Conservation (phyloP, 1,284 basidiomycete genomes). For the Ganoderma resinaceum region DNA sequence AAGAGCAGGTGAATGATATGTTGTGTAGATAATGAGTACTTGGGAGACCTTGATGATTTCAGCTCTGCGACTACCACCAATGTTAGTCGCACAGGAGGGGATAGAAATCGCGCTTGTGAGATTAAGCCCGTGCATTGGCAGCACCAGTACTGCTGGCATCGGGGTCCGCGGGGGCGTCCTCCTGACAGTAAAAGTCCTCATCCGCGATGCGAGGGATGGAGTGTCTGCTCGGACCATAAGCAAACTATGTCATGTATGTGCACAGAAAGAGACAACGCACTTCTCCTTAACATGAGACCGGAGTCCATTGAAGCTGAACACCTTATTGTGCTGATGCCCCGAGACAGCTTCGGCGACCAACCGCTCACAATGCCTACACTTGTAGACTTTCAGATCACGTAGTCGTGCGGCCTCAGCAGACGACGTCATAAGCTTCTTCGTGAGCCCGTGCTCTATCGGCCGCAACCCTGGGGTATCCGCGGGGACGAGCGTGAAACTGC, state of each 20-base stretch:
- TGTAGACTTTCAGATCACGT: slow-evolving; percentile 48
- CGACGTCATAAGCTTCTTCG: slow-evolving; percentile 40
- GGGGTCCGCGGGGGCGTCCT: slow-evolving; percentile 9
- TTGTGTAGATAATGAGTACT: not conserved
- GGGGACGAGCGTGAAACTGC: slow-evolving; percentile 50
- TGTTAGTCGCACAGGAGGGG: not conserved
- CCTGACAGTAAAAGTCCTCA: slow-evolving; percentile 43
- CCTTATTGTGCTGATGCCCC: slow-evolving; percentile 6
- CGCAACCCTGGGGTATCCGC: slow-evolving; percentile 34
- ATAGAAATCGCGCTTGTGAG: not conserved
- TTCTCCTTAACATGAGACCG: slow-evolving; percentile 65
- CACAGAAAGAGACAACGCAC: slow-evolving; percentile 45
- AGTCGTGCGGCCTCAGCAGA: slow-evolving; percentile 34
- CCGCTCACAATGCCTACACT: slow-evolving; percentile 59
- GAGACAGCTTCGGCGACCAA: not conserved
- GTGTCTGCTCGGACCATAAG: slow-evolving; percentile 36
- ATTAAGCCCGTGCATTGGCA: not conserved
- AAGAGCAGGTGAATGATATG: not conserved
- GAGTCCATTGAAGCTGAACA: slow-evolving; percentile 56
- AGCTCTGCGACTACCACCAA: not conserved
- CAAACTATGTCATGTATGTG: slow-evolving; percentile 12
- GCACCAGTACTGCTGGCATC: not conserved
- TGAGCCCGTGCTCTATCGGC: slow-evolving; percentile 42
- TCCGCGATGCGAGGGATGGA: slow-evolving; percentile 40
- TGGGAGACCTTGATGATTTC: not conserved